Base-by-base conservation (phyloP, 2,329 filamentous ascomycete species). In the Zymoseptoria tritici region DNA sequence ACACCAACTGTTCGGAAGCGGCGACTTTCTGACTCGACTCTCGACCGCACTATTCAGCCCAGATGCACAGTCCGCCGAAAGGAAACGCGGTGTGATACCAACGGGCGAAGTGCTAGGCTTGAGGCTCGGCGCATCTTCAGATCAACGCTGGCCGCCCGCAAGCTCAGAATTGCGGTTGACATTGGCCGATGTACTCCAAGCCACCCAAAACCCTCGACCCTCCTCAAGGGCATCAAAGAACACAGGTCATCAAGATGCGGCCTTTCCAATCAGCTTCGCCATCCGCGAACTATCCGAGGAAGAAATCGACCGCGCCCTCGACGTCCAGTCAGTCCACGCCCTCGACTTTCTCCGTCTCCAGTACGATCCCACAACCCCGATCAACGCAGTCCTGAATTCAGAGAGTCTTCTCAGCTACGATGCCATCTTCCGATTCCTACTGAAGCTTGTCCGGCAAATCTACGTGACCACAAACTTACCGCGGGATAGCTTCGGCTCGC, bases 271-370 rank as follows among this genome's bases (percentile, higher is more conserved):
- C 29, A 73, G 78, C 72, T 97, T 99, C 71, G 85, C 90, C 0
- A 88, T 99, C 22, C 88, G 94, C 46, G 87, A 93, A 66, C 80
- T 97, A 62, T 82, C 86, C 0, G 80, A 85, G 7, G 86, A 87
- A 53, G 91, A 97, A 66, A 89, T 96, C 54, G 84, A 91, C 56
- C 85, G 83, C 62, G 93, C 91, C 73, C 86, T 95, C 80, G 84
- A 97, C 67, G 86, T 91, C 0, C 83, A 90, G 70, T 88, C 87
- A 0, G 81, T 97, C 19, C 86, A 93, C 70, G 94, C 94, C 0
- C 80, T 97, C n/a, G 94, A 97, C 74, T 97, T 99, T 69, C 79
- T 99, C 16, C 85, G 90, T 1, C 78, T 99, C 7, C 88, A 91
- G 52, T 97, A 97, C 75, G 89, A 87, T 49, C 81, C 91, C 0